Base-by-base conservation (phyloP, 2,329 filamentous ascomycete genomes). In the Plectosphaerella cucumerina region DNA sequence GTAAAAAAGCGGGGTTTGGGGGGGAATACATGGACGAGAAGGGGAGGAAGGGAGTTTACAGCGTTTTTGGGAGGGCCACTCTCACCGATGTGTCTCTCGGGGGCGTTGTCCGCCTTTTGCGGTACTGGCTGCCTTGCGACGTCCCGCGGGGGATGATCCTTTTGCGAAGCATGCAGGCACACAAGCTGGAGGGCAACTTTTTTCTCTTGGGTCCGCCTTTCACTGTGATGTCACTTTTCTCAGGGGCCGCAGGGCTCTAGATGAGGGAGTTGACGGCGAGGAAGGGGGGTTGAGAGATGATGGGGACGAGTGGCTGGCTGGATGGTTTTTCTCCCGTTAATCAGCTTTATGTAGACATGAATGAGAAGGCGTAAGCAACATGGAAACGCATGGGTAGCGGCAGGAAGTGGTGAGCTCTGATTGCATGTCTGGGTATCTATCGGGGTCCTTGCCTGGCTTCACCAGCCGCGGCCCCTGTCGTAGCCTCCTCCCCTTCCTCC, bases 271-370 rank as follows among this genome's bases (percentile, higher is more conserved):
- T 17, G 39, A 20, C 35, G 10, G 17, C 17, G 39, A 18, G 39
- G 18, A 18, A n/a, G 39, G n/a, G 17, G 15, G 18, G n/a, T n/a
- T n/a, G n/a, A n/a, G n/a, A n/a, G n/a, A n/a, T n/a, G n/a, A 10
- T 6, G 44, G 47, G 44, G 39, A 31, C 15, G 15, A 35, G 41
- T 14, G 45, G 49, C 47, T 35, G 44, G 45, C 48, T 15, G 41
- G 48, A 50, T 33, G 46, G 52, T 47, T 46, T 45, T 31, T 47
- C 42, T 49, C 48, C 37, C 31, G 31, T 47, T 34, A 34, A 37
- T 23, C 34, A 48, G 37, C 48, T 55, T 49, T 53, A 49, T 48
- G 44, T 53, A 55, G 55, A 57, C 47, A 50, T 56, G 55, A 50
- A 57, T 53, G 47, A 55, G 51, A 56, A 50, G 55, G 44, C 49